Base-by-base conservation (phyloP, 768 basidiomycete genomes). In the Termitomyces sp. region DNA sequence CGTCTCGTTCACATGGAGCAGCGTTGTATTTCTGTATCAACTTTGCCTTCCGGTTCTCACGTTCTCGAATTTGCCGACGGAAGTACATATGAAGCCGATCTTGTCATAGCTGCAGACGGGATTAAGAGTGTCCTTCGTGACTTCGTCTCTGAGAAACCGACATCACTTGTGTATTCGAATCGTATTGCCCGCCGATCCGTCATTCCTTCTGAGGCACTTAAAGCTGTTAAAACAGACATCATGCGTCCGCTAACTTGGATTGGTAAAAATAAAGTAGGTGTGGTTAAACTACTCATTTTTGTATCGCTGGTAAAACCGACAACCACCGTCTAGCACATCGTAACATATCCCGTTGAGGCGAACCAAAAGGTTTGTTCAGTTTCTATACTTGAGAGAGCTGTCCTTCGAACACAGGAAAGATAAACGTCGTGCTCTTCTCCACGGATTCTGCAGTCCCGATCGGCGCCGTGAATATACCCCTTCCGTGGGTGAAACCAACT, bases 51-150 rank as follows among this genome's bases (percentile, higher is more conserved):
- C 9, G 72, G 70, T 5, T 69, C 67, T 4, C 68, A 76, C 7
- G 63, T 73, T 8, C 67, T 86, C 5, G 72, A 76, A 31, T 87
- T 86, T 61, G 65, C 76, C 7, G 84, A 86, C 62, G 81, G 81
- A 7, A 80, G 78, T 12, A 74, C 70, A 0, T 71, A 79, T 59
- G 76, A 78, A 62, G 71, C 81, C 4, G 81, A 83, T 59, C 66
- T 85, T 5, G 74, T 85, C 5, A 72, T 86, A 43, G 83, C 81
- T 64, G 79, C 81, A 4, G 83, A 85, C 60, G 83, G 83, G 8
- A 74, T 81, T 54, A 86, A 82, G 71, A 86, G 84, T 63, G 64
- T 69, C 4, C 69, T 77, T 17, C 79, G 83, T 43, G 63, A 63
- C 45, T 73, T 71, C 55, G 77, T 84, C 1, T 62, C 63, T 11